Evolutionary conservation across 805 yeast genomes (phyloP), one percentile per base, ranked within the genome.

Genomic region (Candida piceae): DNA sequence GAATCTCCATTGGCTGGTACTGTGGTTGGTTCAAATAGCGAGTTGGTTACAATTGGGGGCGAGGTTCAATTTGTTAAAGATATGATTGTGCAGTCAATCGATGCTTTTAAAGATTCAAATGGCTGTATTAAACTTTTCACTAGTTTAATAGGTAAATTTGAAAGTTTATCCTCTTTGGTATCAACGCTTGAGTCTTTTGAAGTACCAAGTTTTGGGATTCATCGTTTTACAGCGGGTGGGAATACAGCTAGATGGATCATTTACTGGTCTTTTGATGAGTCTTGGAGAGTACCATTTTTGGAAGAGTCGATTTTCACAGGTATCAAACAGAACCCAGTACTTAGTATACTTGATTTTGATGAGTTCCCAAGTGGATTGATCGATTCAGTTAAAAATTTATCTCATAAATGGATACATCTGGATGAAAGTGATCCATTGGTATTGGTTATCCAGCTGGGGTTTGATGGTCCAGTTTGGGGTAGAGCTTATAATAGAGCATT

Each of bases 41-140:
- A 74, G 38, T 48, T 74, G 29, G 46, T 65, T 10, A 68, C 67
- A 2, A 36, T 43, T 16, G 77, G 76, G 2, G 80, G 80, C 4
- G 80, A 74, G 33, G 44, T 53, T 12, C 52, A 40, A 10, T 74
- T 74, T 43, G 58, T 69, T 5, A 19, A 31, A 2, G 46, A 50
- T 12, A 52, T 71, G 60, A 50, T 72, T 9, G 29, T 38, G 4
- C 60, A 67, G 3, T 21, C 36, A 4, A 10, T 37, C 27, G 20
- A 18, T 4, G 16, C 19, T 5, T 4, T n/a, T 4, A 13, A 21
- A 7, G n/a, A 38, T n/a, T n/a, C n/a, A 11, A 34, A 29, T 5
- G 11, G 29, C 3, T 20, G 39, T n/a, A 44, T 54, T 15, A 41
- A 32, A 4, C 69, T 74, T 74, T 68, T 52, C 42, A 58, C 72